Evolutionary conservation across 257 asterid species (phyloP).

Genomic region (Nicotiana undulata): DNA sequence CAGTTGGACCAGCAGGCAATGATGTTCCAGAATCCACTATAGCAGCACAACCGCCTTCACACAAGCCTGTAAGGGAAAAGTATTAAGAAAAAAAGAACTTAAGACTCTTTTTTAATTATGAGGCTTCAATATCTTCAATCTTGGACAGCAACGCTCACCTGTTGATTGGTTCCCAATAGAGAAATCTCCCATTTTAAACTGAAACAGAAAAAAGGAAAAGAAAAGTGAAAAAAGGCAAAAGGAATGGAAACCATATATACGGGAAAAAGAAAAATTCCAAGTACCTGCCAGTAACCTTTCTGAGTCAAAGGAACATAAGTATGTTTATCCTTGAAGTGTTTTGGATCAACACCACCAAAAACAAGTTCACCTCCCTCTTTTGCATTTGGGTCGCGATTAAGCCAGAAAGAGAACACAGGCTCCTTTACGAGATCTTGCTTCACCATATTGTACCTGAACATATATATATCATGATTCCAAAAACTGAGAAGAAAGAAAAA

Average conservation of each 20-base stretch:
- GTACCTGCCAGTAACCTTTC: conserved; percentile 96
- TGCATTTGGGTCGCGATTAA: conserved; percentile 62
- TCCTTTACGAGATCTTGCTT: conserved; percentile 71
- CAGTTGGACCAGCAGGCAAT: conserved; percentile 88
- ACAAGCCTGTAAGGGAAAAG: conserved; percentile 42
- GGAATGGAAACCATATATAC: no score
- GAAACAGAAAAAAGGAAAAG: conserved; percentile 13
- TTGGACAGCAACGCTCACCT: conserved; percentile 29
- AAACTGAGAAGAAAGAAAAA: not conserved
- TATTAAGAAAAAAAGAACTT: no score
- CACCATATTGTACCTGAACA: conserved; percentile 74
- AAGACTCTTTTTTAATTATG: no score
- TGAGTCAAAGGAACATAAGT: conserved; percentile 66
- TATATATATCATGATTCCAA: not conserved
- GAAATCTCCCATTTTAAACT: conserved; percentile 75
- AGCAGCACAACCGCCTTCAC: conserved; percentile 85
- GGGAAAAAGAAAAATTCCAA: not conserved
- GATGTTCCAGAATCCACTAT: conserved; percentile 97
- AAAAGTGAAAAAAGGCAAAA: not conserved
- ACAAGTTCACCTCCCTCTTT: conserved; percentile 81
- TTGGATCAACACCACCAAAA: conserved; percentile 78
- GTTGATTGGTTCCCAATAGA: conserved; percentile 69
- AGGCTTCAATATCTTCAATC: no score
- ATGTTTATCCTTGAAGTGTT: conserved; percentile 67
- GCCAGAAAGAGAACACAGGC: conserved; percentile 77